A percentile compares a stretch with the other conserved stretches of the same genome.
Evolutionary conservation across 1,284 basidiomycete species (phyloP).

Genomic region (Takashimella koratensis): DNA sequence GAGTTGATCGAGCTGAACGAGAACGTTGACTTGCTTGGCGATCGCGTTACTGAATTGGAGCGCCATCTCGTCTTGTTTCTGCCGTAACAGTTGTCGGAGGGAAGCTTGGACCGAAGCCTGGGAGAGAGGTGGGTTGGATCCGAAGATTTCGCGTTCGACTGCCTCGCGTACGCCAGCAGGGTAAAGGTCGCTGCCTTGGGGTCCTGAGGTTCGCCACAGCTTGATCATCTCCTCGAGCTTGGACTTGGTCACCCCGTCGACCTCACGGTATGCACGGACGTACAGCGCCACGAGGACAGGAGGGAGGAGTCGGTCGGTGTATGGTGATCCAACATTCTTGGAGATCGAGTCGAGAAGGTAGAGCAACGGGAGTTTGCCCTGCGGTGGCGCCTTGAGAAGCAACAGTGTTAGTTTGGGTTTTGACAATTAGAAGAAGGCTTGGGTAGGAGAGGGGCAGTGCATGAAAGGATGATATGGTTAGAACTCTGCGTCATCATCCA

Average conservation of each 20-base stretch:
- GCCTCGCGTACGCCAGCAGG: constrained; percentile 30
- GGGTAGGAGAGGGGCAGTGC: no score
- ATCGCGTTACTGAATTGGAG: constrained; percentile 17
- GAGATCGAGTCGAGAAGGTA: constrained; percentile 96
- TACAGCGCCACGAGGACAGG: constrained; percentile 70
- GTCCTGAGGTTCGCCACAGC: constrained; percentile 83
- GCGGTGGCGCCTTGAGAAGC: constrained; percentile 68
- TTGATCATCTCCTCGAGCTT: constrained; percentile 96
- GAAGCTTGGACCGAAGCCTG: constrained; percentile 20
- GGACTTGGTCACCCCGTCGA: constrained; percentile 74
- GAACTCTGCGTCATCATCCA: not conserved
- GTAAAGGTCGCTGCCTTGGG: constrained; percentile 71
- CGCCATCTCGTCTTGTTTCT: constrained; percentile 40
- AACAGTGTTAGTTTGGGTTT: not conserved
- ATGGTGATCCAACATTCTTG: constrained; percentile 88
- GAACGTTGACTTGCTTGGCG: constrained; percentile 34
- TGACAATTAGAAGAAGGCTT: no score
- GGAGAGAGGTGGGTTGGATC: constrained; percentile 19
- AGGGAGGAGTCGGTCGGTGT: constrained; percentile 72
- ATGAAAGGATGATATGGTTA: not conserved
- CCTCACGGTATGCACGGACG: constrained; percentile 75
- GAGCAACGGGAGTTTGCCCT: constrained; percentile 87
- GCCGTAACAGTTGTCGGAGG: constrained; percentile 19
- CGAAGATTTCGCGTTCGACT: constrained; percentile 41
- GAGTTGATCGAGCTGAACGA: constrained; percentile 38